phyloP scores from a whole-genome alignment of 371 early-diverging fungal species.

The Zychaea mexicana region DNA sequence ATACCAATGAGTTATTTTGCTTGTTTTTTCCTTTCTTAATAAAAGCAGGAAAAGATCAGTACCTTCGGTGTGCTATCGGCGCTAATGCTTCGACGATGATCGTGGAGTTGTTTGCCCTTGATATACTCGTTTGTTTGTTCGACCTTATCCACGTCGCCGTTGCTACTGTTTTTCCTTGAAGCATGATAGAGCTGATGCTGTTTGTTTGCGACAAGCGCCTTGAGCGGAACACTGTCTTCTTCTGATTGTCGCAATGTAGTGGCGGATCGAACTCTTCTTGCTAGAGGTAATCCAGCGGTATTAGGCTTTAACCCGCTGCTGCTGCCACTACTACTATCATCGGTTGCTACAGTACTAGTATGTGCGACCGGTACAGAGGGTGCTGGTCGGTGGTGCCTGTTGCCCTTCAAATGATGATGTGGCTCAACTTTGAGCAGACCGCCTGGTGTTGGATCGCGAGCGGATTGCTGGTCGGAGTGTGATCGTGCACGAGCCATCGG shows the following conservation, averaged over 20 bases:
- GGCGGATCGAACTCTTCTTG: conserved; percentile 44
- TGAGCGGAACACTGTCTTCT: conserved; percentile 33
- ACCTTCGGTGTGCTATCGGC: conserved; percentile 32
- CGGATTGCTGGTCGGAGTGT: conserved; percentile 37
- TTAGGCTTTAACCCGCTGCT: conserved; percentile 4
- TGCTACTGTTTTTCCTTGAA: not conserved
- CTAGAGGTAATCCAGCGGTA: conserved; percentile 20
- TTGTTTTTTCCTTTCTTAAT: not conserved
- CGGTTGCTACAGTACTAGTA: not conserved
- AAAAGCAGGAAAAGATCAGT: too few relatives aligned
- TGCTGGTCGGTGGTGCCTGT: conserved; percentile 11
- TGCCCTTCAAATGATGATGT: conserved; percentile 2
- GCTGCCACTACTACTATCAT: not conserved
- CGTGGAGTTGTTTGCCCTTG: conserved; percentile 6
- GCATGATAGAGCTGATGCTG: conserved; percentile 30
- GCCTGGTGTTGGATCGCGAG: not conserved
- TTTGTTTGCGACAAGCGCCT: conserved; percentile 32
- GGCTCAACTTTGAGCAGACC: conserved; percentile 6
- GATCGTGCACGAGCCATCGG: conserved; percentile 42
- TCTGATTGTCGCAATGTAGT: conserved; percentile 35
- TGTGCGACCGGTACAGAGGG: not conserved
- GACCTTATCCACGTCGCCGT: not conserved
- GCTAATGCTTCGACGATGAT: conserved; percentile 44
- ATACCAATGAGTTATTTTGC: not conserved
- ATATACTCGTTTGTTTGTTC: not conserved